Base-by-base conservation (phyloP, 1,284 basidiomycete genomes). In the Ceratobasidium sp. region DNA sequence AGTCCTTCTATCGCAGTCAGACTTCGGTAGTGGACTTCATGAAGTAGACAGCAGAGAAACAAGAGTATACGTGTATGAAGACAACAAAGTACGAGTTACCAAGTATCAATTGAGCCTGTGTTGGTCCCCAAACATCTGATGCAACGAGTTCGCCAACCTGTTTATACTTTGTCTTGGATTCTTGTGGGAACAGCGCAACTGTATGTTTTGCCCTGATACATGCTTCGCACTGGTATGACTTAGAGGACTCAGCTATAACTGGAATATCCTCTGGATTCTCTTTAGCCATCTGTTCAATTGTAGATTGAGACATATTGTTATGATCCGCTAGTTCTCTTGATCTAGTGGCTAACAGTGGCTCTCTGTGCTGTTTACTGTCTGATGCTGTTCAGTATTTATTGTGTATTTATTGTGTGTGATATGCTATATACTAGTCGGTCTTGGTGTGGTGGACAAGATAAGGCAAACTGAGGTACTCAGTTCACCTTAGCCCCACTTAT, bases 121-220 rank as follows among this genome's bases (percentile, higher is more conserved):
- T 20, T 5, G 64, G 64, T 65, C 64, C 64, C 64, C 64, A 65
- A 10, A 65, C 41, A 23, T 65, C 64, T 10, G 41, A 46, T 33
- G 41, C 64, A 12, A 30, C 23, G 7, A 65, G 38, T 14, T 65
- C 64, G 41, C 64, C 64, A 14, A 65, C 27, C 18, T 44, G 12
- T 35, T 44, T 18, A 12, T 38, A 27, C 27, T 46, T 27, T 5
- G 64, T 46, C 38, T 65, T 20, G 20, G 64, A 65, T 23, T 41
- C 64, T 6, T 35, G 14, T 5, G 41, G 64, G 16, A 65, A 65
- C 18, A 41, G 64, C 3, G 38, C 38, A n/a, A 65, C 64, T 7
- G 14, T 7, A 4, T 65, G 64, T 41, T 46, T 65, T 10, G 35
- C 64, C 23, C 23, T 33, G 12, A 65, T 23, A 20, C 64, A 65